These are phyloP conservation scores for Melastoma candidum DNA, from an alignment of 441 rosid genomes.

Conservation along the genomic window DNA sequence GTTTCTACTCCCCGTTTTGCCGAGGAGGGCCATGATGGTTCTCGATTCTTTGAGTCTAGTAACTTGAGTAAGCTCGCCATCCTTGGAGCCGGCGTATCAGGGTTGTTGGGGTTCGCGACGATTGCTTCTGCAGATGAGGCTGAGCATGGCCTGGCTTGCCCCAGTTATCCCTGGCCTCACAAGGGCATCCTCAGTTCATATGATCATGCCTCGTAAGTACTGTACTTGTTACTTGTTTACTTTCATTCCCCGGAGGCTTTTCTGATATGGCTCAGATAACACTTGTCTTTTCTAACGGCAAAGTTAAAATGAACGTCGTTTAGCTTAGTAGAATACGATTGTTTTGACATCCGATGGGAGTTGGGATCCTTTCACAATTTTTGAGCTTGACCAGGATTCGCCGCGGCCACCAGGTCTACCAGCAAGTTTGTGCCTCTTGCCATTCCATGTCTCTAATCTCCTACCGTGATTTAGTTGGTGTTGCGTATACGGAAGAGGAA, in stretches of 20 bases:
- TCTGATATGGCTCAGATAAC: neutral
- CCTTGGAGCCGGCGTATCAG: conserved; percentile 86
- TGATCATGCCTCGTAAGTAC: conserved; percentile 97
- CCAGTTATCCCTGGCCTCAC: conserved; percentile 99
- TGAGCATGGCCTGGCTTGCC: conserved; percentile 81
- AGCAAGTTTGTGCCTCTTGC: conserved; percentile 98
- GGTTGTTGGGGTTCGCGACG: conserved; percentile 68
- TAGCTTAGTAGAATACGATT: neutral
- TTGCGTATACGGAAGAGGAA: conserved; percentile 98
- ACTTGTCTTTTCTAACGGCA: neutral
- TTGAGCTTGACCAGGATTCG: conserved; percentile 69
- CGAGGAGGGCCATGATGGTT: conserved; percentile 53
- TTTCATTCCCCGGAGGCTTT: neutral
- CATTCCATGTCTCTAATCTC: conserved; percentile 97
- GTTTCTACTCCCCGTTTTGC: conserved; percentile 42
- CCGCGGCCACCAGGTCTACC: conserved; percentile 99
- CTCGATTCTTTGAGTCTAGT: conserved; percentile 43
- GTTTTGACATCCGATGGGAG: neutral
- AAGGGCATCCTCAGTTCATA: conserved; percentile 94
- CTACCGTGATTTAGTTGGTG: conserved; percentile 96
- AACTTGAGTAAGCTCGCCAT: conserved; percentile 56
- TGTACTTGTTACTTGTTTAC: conserved; percentile 5
- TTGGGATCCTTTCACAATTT: conserved; percentile 1
- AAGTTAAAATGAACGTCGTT: neutral
- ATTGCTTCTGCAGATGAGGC: conserved; percentile 97